These are phyloP conservation scores for Chlorociboria aeruginascens DNA, from an alignment of 495 filamentous ascomycete genomes.

Conservation along the genomic window DNA sequence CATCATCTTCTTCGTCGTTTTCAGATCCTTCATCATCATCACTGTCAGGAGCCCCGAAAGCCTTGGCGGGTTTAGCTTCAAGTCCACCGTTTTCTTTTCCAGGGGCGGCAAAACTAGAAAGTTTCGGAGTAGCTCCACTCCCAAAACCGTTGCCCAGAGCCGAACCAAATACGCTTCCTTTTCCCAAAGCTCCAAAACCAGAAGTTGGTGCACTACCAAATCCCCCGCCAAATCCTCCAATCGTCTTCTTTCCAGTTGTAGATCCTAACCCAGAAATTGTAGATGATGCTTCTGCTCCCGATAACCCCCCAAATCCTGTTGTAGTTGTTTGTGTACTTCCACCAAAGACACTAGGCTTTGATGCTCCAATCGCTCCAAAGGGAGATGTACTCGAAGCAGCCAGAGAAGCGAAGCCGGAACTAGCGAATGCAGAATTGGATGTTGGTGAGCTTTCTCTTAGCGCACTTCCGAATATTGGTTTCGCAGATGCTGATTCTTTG, in stretches of 20 bases:
- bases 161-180: slow-evolving; percentile 17
- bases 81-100: slow-evolving; percentile 37
- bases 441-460: slow-evolving; percentile 20
- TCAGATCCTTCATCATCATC: slow-evolving; percentile 40
- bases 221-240: slow-evolving; percentile 23
- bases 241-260: slow-evolving; percentile 6
- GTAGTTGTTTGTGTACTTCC: slow-evolving; percentile 2
- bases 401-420: slow-evolving; percentile 39
- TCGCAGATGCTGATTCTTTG: slow-evolving; percentile 4
- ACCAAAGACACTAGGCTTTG: slow-evolving; percentile 29
- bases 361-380: slow-evolving; percentile 29
- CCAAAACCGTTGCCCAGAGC: slow-evolving; percentile 32
- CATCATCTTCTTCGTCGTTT: slow-evolving; percentile 21
- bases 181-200: slow-evolving; percentile 24
- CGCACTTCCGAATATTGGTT: not conserved
- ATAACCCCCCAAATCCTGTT: slow-evolving; percentile 17
- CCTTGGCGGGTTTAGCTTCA: slow-evolving; percentile 44
- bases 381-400: slow-evolving; percentile 34
- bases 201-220: slow-evolving; percentile 12
- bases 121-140: slow-evolving; percentile 37
- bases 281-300: slow-evolving; percentile 5
- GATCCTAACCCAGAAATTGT: slow-evolving; percentile 11
- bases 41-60: slow-evolving; percentile 60
- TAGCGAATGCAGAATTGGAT: slow-evolving; percentile 34
- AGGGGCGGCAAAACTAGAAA: slow-evolving; percentile 60